Percentiles rank a stretch among this genome's conserved stretches.
Evolutionary conservation across 2,329 filamentous ascomycete genomes (phyloP).

Genomic region (Aspergillus viridinutans): DNA sequence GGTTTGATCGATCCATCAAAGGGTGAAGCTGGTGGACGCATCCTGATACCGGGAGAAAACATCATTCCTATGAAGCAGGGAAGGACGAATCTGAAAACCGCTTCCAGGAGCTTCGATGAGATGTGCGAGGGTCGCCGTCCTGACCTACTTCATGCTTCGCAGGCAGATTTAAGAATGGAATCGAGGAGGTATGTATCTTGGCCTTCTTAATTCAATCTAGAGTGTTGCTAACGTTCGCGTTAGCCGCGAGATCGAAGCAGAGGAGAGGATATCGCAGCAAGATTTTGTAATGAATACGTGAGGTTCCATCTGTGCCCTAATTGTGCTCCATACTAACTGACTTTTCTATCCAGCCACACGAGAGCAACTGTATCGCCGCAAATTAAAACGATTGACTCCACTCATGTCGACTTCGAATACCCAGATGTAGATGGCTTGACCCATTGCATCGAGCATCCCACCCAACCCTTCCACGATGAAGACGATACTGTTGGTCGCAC

Average conservation of each 20-base stretch:
- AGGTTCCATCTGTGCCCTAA: not conserved
- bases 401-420: not conserved
- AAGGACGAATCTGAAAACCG: not conserved
- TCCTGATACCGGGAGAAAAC: conserved; percentile 4
- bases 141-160: not conserved
- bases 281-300: not conserved
- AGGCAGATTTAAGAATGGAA: not conserved
- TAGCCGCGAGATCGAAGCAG: not conserved
- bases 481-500: not conserved
- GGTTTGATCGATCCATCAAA: conserved; percentile 11
- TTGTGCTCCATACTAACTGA: not conserved
- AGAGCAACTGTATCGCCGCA: not conserved
- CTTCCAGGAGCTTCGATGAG: not conserved
- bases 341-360: not conserved
- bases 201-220: not conserved
- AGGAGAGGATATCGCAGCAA: not conserved
- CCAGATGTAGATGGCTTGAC: not conserved
- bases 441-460: not conserved
- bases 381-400: not conserved
- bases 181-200: not conserved
- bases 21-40: conserved; percentile 13
- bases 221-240: not conserved
- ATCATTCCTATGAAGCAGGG: not conserved
- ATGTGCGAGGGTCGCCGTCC: not conserved
- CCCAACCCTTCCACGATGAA: not conserved